A percentile compares a stretch with the other conserved stretches of the same genome.
Evolutionary conservation across 306 rosid species (phyloP).

Genomic region (Spatholobus suberectus): DNA sequence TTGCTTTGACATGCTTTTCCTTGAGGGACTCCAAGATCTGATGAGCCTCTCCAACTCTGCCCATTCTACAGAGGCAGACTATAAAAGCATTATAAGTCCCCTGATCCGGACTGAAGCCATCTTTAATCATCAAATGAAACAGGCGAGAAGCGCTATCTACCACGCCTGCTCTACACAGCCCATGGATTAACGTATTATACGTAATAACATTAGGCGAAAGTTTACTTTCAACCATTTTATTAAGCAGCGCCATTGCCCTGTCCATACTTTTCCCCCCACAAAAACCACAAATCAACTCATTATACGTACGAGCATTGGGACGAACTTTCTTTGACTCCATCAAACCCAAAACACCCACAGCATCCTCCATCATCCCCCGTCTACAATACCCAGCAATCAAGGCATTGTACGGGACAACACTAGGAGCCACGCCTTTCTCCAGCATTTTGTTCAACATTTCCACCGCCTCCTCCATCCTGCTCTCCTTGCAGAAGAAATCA

Average conservation of each 20-base stretch:
- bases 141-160: slow-evolving; percentile 71
- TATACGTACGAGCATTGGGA: slow-evolving; percentile 72
- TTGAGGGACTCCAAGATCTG: slow-evolving; percentile 63
- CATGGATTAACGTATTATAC: slow-evolving; percentile 75
- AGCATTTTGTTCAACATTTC: slow-evolving; percentile 58
- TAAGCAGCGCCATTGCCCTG: slow-evolving; percentile 76
- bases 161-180: slow-evolving; percentile 72
- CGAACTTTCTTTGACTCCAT: slow-evolving; percentile 68
- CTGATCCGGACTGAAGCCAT: slow-evolving; percentile 70
- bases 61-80: slow-evolving; percentile 68
- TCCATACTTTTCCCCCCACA: slow-evolving; percentile 67
- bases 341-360: slow-evolving; percentile 59
- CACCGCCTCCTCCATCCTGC: slow-evolving; percentile 62
- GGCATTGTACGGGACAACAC: slow-evolving; percentile 68
- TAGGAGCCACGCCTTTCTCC: slow-evolving; percentile 68
- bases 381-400: slow-evolving; percentile 79
- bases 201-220: slow-evolving; percentile 64
- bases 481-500: slow-evolving; percentile 61
- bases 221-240: slow-evolving; percentile 67
- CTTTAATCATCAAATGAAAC: slow-evolving; percentile 71
- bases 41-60: slow-evolving; percentile 63
- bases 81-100: slow-evolving; percentile 64
- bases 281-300: slow-evolving; percentile 79
- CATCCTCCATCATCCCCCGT: slow-evolving; percentile 62
- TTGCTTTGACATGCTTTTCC: slow-evolving; percentile 61